Evolutionary conservation across 2,329 filamentous ascomycete species (phyloP).

Genomic region (Exophiala xenobiotica): DNA sequence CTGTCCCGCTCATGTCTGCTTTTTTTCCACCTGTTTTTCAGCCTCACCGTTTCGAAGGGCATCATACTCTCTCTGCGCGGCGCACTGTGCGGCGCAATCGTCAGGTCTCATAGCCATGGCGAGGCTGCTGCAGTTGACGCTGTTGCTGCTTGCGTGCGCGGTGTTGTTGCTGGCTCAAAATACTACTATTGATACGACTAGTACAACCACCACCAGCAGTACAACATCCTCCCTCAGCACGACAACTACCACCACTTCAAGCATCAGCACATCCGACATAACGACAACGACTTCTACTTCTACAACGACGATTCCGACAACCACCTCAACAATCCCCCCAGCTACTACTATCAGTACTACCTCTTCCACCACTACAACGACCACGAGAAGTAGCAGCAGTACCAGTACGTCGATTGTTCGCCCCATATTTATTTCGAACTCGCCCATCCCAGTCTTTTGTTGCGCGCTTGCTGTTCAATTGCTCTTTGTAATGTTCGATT

Average conservation of each 20-base stretch:
- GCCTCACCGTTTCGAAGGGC: conserved; percentile 11
- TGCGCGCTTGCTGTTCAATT: neutral
- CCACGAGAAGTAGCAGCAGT: conserved; percentile 6
- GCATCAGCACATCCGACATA: conserved; percentile 2
- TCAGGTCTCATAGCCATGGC: conserved; percentile 14
- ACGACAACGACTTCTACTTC: conserved; percentile 1
- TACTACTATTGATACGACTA: neutral
- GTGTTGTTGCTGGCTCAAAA: conserved; percentile 6
- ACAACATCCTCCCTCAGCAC: neutral
- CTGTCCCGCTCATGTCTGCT: conserved; percentile 16
- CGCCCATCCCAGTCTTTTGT: neutral
- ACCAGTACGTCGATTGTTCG: conserved; percentile 19
- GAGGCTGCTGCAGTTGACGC: conserved; percentile 8
- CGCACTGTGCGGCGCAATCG: conserved; percentile 12
- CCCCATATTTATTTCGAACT: conserved; percentile 1
- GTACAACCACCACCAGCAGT: neutral
- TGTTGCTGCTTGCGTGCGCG: conserved; percentile 9
- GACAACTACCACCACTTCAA: neutral
- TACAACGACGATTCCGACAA: neutral
- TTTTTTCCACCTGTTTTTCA: conserved; percentile 13
- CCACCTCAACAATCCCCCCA: neutral
- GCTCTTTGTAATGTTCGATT: conserved; percentile 16
- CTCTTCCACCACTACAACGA: conserved; percentile 3
- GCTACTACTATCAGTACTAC: conserved; percentile 4
- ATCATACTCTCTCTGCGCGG: neutral